Evolutionary conservation across 345 rosid species (phyloP).

Genomic region (Euphorbia peplus): DNA sequence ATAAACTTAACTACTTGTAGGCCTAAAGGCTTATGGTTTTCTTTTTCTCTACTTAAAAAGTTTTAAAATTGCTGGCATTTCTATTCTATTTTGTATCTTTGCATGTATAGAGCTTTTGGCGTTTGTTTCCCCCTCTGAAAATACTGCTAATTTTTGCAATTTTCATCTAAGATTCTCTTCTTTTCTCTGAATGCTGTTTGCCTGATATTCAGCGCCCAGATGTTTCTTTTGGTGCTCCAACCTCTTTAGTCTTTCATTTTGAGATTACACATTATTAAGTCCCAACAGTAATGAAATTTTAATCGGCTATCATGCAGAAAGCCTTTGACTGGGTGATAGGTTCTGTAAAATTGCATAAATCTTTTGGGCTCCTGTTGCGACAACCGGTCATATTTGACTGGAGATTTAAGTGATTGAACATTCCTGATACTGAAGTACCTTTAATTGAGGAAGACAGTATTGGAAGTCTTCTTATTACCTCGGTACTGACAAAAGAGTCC

Average conservation of each 20-base stretch:
- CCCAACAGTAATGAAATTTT: not conserved
- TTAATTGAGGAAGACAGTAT: not conserved
- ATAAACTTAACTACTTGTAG: not conserved
- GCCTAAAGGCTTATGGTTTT: not conserved
- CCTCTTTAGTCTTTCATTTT: too few species aligned
- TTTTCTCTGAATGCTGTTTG: not conserved
- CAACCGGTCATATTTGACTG: not conserved
- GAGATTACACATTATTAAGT: not conserved
- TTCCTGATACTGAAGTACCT: not conserved
- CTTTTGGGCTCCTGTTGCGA: not conserved
- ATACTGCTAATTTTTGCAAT: not conserved
- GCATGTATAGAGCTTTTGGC: not conserved
- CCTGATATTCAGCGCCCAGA: not conserved
- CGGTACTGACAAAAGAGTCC: not conserved
- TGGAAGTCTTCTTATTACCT: not conserved
- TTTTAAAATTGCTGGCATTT: not conserved
- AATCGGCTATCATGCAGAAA: not conserved
- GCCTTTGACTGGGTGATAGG: not conserved
- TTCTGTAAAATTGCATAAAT: not conserved
- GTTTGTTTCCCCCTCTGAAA: not conserved
- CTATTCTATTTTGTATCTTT: not conserved
- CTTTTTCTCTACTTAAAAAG: not conserved
- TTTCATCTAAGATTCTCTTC: not conserved
- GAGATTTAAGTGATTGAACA: not conserved
- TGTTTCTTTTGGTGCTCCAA: not conserved